Evolutionary conservation across 805 yeast species (phyloP).

Genomic region (Kregervanrija fluxuum): DNA sequence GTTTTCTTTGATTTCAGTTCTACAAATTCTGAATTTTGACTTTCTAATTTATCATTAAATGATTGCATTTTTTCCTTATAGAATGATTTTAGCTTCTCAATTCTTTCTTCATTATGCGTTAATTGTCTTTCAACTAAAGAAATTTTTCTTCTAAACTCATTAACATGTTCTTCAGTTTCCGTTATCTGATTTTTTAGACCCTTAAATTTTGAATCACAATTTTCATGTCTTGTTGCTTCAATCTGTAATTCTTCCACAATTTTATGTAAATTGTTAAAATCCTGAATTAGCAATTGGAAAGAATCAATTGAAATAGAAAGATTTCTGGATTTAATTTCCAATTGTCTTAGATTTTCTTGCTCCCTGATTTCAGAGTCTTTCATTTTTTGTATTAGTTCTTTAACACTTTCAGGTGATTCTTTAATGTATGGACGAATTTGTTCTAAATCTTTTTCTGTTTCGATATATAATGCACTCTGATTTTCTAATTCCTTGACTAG

Average conservation of each 20-base stretch:
- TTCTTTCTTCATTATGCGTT: constrained; percentile 39
- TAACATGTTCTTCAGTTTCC: constrained; percentile 33
- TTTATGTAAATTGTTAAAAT: constrained; percentile 33
- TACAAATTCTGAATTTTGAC: constrained; percentile 39
- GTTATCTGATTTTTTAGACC: constrained; percentile 29
- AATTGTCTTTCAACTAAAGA: constrained; percentile 46
- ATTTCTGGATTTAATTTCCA: constrained; percentile 44
- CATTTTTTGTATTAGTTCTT: constrained; percentile 46
- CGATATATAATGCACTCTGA: constrained; percentile 48
- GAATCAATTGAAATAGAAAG: constrained; percentile 50
- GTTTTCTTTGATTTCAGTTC: constrained; percentile 42
- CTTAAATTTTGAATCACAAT: constrained; percentile 18
- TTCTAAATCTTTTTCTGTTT: constrained; percentile 51
- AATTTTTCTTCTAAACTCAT: constrained; percentile 35
- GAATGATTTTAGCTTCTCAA: constrained; percentile 35
- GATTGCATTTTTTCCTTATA: constrained; percentile 38
- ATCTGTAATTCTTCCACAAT: constrained; percentile 43
- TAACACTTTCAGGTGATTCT: constrained; percentile 51
- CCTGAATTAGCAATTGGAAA: constrained; percentile 44
- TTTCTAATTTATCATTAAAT: constrained; percentile 34
- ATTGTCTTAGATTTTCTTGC: constrained; percentile 29
- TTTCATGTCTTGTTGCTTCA: constrained; percentile 37
- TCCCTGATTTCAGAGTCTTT: constrained; percentile 36
- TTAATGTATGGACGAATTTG: constrained; percentile 52
- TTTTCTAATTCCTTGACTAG: constrained; percentile 55